A percentile compares a stretch with the other conserved stretches of the same genome.
Evolutionary conservation across 345 rosid species (phyloP).

Genomic region (Erodium maritimum): DNA sequence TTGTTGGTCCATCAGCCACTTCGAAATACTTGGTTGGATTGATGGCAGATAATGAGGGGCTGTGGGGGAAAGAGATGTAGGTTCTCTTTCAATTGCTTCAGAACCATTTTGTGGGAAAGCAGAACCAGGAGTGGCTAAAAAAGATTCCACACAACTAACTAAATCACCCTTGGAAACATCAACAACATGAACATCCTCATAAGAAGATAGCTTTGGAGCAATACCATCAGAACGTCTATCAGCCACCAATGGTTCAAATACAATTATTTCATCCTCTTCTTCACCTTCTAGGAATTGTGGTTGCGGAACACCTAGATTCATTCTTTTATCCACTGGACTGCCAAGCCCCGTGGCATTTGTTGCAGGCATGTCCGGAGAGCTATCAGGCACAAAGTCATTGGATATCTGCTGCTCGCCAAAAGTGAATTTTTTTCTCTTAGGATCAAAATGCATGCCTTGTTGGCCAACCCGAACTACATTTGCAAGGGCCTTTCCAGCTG

Average conservation of each 20-base stretch:
- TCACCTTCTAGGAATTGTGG: slow-evolving; percentile 43
- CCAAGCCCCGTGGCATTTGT: slow-evolving; percentile 22
- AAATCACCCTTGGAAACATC: slow-evolving; percentile 26
- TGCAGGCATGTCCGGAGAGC: slow-evolving; percentile 19
- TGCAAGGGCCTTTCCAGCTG: slow-evolving; percentile 72
- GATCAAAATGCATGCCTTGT: slow-evolving; percentile 48
- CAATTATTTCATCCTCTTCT: slow-evolving; percentile 89
- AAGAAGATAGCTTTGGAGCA: slow-evolving; percentile 24
- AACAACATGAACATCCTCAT: slow-evolving; percentile 35
- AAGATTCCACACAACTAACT: slow-evolving; percentile 24
- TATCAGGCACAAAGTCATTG: slow-evolving; percentile 23
- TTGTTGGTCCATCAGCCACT: slow-evolving; percentile 49
- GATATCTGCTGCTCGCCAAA: slow-evolving; percentile 43
- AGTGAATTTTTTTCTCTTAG: slow-evolving; percentile 53
- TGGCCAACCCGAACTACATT: slow-evolving; percentile 49
- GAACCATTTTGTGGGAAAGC: slow-evolving; percentile 23
- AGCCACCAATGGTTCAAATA: slow-evolving; percentile 62
- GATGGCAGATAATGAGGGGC: slow-evolving; percentile 29
- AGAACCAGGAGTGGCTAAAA: slow-evolving; percentile 31
- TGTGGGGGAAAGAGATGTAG: slow-evolving; percentile 32
- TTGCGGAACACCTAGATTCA: slow-evolving; percentile 18
- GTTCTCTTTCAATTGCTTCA: slow-evolving; percentile 22
- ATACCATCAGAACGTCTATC: slow-evolving; percentile 44
- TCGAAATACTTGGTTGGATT: slow-evolving; percentile 31
- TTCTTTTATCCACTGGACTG: slow-evolving; percentile 18